phyloP scores from a whole-genome alignment of 345 rosid genomes.

The Eucalyptus regnans region DNA sequence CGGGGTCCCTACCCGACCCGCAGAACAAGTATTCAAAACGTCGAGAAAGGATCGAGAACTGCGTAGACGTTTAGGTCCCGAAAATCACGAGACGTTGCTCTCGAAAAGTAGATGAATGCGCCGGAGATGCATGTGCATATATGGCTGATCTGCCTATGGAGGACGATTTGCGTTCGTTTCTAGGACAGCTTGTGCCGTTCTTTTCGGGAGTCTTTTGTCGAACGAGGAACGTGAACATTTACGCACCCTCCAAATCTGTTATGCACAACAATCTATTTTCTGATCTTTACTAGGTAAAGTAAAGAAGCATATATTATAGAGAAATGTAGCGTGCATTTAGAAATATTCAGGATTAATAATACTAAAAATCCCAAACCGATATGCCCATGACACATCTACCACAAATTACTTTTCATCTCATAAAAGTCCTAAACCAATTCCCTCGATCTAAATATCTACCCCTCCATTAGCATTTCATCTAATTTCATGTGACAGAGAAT shows the following conservation, averaged over 20 bases:
- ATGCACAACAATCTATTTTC: background rate
- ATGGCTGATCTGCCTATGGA: background rate
- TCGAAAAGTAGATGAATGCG: background rate
- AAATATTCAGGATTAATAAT: no score
- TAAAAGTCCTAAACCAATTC: background rate
- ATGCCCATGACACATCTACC: rapidly evolving
- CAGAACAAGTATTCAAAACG: background rate
- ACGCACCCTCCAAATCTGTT: background rate
- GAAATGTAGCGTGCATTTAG: background rate
- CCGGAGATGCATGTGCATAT: background rate
- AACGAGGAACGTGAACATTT: background rate
- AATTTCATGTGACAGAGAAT: background rate
- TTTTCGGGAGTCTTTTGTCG: background rate
- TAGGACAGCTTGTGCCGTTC: background rate
- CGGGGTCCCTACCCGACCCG: background rate
- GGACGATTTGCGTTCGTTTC: background rate
- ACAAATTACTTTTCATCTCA: background rate
- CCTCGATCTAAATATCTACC: background rate
- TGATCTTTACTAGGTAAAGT: background rate
- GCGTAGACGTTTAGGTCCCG: background rate
- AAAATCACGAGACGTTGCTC: background rate
- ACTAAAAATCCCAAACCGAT: rapidly evolving
- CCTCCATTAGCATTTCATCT: background rate
- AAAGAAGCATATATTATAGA: background rate
- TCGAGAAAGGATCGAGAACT: background rate